Evolutionary conservation across 306 rosid genomes (phyloP), one percentile per base, ranked within the genome.

Genomic region (Acacia crassicarpa): DNA sequence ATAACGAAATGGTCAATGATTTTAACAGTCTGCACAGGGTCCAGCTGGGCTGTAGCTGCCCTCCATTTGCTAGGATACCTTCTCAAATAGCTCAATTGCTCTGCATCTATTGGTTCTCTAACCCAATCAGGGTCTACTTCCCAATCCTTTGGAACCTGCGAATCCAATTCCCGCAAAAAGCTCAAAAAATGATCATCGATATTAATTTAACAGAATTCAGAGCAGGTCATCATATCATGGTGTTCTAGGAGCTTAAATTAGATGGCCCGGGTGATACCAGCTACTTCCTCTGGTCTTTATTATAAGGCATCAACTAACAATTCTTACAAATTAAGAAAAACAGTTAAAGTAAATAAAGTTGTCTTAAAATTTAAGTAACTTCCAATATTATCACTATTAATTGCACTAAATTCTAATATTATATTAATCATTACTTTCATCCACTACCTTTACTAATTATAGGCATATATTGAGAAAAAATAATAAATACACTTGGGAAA

Each of bases 1-100:
- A 92, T 92, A 69, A 91, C 88, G 59, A 96, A 93, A 56, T 89
- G 97, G 77, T 96, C 98, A 45, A 96, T 97, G 81, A 96, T 86
- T 86, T 90, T 96, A 80, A 96, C 99, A 0, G 97, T 85, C 22
- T 90, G 88, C 30, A 93, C 77, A 15, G 99, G 98, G 78, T 93
- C 98, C 76, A 86, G 98, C 71, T 85, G 86, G 38, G 92, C 3
- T 48, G 78, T 38, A 54, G 88, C 88, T 30, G 98, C 97, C 78
- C 79, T 84, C 90, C 90, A 87, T 87, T 87, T 84, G 81, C 90
- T 87, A 4, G 90, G 90, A 84, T 79, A 83, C 17, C 48, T 67
- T 82, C 88, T 87, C 83, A 67, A 76, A 87, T 87, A 82, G 83
- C 73, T 82, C 76, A 80, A 48, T 40, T 76, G 54, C 46, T 79